Evolutionary conservation across 1,284 basidiomycete genomes (phyloP).

Genomic region (Meira nashicola): DNA sequence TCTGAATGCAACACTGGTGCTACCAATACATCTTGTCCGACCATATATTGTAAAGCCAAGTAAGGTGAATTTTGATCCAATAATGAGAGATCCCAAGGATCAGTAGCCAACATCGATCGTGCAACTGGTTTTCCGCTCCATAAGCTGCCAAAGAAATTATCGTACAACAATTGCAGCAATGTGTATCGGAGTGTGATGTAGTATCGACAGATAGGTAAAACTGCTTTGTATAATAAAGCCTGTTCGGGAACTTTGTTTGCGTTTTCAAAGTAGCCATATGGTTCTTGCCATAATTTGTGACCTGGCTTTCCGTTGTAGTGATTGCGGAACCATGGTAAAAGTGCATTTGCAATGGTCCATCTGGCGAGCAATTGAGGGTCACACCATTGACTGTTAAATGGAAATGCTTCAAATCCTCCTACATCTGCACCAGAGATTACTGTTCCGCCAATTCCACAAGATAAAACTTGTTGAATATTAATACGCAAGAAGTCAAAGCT

Average conservation of each 20-base stretch:
- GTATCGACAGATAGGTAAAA: slow-evolving; percentile 10
- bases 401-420: slow-evolving; percentile 6
- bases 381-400: neutral
- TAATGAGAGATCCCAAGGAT: slow-evolving; percentile 8
- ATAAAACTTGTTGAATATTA: slow-evolving; percentile 9
- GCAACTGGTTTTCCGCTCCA: slow-evolving; percentile 7
- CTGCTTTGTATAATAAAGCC: neutral
- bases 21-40: slow-evolving; percentile 3
- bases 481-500: slow-evolving; percentile 5
- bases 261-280: slow-evolving; percentile 9
- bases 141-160: slow-evolving; percentile 6
- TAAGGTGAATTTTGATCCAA: neutral
- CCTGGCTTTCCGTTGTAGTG: slow-evolving; percentile 10
- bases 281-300: slow-evolving; percentile 7
- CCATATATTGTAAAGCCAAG: neutral
- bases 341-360: slow-evolving; percentile 2
- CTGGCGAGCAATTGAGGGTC: slow-evolving; percentile 5
- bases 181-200: slow-evolving; percentile 7
- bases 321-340: slow-evolving; percentile 8
- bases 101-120: neutral
- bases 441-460: slow-evolving; percentile 6
- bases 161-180: slow-evolving; percentile 6
- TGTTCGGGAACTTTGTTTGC: neutral
- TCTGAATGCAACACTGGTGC: neutral
- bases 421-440: slow-evolving; percentile 7